A percentile compares a stretch with the other conserved stretches of the same genome.
Conservation (phyloP, 139 green algal genomes). For the Ettlia oleoabundans region DNA sequence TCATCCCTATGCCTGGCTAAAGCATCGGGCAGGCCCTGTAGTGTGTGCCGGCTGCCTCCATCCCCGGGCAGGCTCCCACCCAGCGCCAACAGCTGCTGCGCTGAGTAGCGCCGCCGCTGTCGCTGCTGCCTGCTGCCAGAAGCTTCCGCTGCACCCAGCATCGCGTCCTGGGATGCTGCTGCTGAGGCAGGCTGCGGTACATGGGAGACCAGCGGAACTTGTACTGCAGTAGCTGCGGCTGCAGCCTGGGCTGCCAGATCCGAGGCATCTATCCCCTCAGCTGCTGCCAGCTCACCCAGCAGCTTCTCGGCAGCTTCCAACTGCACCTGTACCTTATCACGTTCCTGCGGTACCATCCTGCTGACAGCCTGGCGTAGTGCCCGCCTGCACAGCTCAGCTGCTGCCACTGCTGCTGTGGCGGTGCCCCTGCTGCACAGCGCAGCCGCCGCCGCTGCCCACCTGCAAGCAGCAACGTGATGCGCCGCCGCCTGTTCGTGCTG, state of each 20-base stretch:
- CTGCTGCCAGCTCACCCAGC: not conserved
- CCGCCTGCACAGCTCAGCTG: not conserved
- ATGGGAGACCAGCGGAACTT: too few species aligned
- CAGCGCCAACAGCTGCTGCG: not conserved
- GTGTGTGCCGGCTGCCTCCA: too few species aligned
- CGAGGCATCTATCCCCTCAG: not conserved
- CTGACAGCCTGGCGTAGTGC: not conserved
- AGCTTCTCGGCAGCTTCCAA: not conserved
- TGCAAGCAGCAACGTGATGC: conserved; percentile 6
- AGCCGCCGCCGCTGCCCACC: conserved; percentile 18
- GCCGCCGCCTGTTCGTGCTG: conserved; percentile 27
- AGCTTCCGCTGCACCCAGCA: not conserved
- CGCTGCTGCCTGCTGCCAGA: not conserved
- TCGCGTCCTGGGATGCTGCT: too few species aligned
- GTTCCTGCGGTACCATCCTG: not conserved
- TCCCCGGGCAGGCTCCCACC: not conserved
- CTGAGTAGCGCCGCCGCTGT: not conserved
- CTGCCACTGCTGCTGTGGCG: not conserved
- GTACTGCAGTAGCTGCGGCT: too few species aligned
- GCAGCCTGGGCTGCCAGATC: not conserved
- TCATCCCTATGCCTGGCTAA: too few species aligned
- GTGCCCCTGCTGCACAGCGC: not conserved
- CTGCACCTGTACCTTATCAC: not conserved
- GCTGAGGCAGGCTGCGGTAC: too few species aligned
- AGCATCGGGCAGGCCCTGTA: too few species aligned